Evolutionary conservation across 306 rosid genomes (phyloP), one percentile per base, ranked within the genome.

Genomic region (Crataegus laevigata): DNA sequence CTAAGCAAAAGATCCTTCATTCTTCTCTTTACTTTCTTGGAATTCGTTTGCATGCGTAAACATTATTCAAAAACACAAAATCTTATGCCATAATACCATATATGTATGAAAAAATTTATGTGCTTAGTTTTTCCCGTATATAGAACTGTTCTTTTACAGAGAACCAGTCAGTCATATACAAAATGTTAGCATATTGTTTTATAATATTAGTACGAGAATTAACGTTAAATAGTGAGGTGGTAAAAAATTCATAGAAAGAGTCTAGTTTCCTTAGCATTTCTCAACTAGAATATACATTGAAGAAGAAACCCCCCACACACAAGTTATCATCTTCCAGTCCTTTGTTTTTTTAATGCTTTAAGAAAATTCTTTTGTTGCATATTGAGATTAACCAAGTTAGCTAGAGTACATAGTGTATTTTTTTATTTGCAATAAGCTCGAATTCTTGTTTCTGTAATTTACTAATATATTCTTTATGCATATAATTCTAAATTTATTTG

Each of bases 21-120:
- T 34, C 26, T 65, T 18, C 69, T 65, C 47, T 65, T 72, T 68
- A 74, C 86, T 82, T 90, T 89, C 82, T 85, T 55, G 90, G 82
- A 80, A 82, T 69, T 66, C 69, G 88, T 82, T 80, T 87, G 93
- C 91, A 88, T 87, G 96, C 93, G 91, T 86, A 88, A 81, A 30
- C 36, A 50, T 71, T 57, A 67, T 85, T 76, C 91, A 83, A 77
- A 25, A 73, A 73, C 87, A 75, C 77, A 85, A 83, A 83, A 77
- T 62, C 80, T 47, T 72, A 77, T 68, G 80, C 50, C 79, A 72
- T 29, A 68, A 77, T 68, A 78, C 50, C 79, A 69, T 29, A 59
- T 22, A 52, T 42, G 52, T 66, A 40, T 59, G 36, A 18, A 66
- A 11, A 47, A 47, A 47, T 4, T 6, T 63, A 21, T 83, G 29